Evolutionary conservation across 805 yeast genomes (phyloP).

Genomic region (Wickerhamiella alocasiicola): DNA sequence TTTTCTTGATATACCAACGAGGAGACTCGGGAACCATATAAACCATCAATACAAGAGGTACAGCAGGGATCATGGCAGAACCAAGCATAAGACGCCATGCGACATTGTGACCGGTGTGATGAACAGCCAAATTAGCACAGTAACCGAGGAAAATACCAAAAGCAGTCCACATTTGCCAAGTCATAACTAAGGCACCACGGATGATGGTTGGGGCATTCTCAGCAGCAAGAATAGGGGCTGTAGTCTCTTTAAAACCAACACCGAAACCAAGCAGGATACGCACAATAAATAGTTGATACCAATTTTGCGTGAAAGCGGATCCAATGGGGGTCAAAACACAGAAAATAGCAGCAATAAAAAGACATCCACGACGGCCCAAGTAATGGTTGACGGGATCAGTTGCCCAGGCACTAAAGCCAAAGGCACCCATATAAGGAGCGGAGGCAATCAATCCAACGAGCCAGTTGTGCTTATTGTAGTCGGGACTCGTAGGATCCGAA

Average conservation of each 20-base stretch:
- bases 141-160: conserved; percentile 60
- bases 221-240: conserved; percentile 56
- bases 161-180: conserved; percentile 69
- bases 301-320: conserved; percentile 47
- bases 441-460: conserved; percentile 50
- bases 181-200: conserved; percentile 56
- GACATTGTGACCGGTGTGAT: conserved; percentile 34
- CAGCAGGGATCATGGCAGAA: conserved; percentile 39
- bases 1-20: conserved; percentile 51
- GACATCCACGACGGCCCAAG: conserved; percentile 43
- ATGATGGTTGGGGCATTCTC: conserved; percentile 47
- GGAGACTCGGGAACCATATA: conserved; percentile 58
- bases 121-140: conserved; percentile 46
- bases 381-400: conserved; percentile 39
- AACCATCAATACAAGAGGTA: conserved; percentile 44
- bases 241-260: conserved; percentile 53
- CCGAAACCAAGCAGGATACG: conserved; percentile 52
- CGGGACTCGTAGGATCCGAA: conserved; percentile 16
- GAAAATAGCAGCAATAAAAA: conserved; percentile 33
- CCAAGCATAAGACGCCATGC: conserved; percentile 61
- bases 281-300: conserved; percentile 50
- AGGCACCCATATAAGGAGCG: conserved; percentile 43
- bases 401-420: conserved; percentile 40
- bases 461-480: conserved; percentile 26
- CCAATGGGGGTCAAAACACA: conserved; percentile 46